Base-by-base conservation (phyloP, 768 basidiomycete genomes). In the Mycena crocata region DNA sequence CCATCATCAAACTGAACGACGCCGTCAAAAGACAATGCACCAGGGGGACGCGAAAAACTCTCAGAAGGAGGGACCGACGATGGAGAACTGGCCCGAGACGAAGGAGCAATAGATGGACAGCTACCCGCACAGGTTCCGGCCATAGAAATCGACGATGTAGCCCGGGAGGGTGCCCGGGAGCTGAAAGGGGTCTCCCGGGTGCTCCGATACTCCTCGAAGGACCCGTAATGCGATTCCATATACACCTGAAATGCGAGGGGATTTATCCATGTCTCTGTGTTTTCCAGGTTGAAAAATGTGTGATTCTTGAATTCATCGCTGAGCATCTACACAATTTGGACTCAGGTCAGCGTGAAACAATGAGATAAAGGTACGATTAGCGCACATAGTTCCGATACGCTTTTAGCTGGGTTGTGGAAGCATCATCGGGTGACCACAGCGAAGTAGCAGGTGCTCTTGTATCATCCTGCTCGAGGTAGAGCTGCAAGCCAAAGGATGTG, bases 251-350 rank as follows among this genome's bases (percentile, higher is more conserved):
- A 62, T 37, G 46, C 35, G n/a, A 30, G 4, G 3, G 35, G 58
- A 46, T 24, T 50, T 13, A 62, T 54, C 37, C 51, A 54, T n/a
- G 24, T 32, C 23, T 21, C 30, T 3, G 61, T 23, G n/a, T 39
- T 62, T 32, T 61, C 48, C 15, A 61, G 28, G 39, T 12, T 52
- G 61, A 62, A 57, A 40, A 57, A 50, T 30, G 39, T 19, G 48
- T 57, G 56, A 7, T 7, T 39, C 4, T 28, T n/a, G 37, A 17
- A 51, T 50, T 23, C 35, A 7, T 48, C 26, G 24, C 46, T 48
- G 31, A 61, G 19, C 34, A 61, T 61, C 59, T 52, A 31, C 34
- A 4, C 9, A 31, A 32, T 19, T 21, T 32, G 49, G 35, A 37
- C 17, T 37, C 35, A 37, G 17, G 9, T 37, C 17, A 37, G 35